Base-by-base conservation (phyloP, 176 grass and related monocot species). In the Oryza coarctata region DNA sequence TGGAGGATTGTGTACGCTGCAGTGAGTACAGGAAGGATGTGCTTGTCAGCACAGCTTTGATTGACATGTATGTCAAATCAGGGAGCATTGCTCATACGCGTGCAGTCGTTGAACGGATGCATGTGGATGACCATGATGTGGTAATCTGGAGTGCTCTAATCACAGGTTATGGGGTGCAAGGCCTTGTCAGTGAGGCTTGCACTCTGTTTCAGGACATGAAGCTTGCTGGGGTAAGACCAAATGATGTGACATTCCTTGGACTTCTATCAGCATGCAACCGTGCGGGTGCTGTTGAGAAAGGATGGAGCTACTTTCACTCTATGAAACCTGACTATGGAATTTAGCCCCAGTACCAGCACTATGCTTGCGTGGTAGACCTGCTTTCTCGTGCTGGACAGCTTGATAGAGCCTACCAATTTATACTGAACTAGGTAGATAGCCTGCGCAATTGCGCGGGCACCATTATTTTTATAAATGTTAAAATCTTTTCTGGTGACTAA, bases 71-170 rank as follows among this genome's bases (percentile, higher is more conserved):
- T 35, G 62, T 86, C 25, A 95, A 90, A 84, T 88, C 75, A 78
- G 88, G 93, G 62, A 92, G 68, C 85, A 92, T 95, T 10, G 67
- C 58, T 26, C 29, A 1, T 63, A 87, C 88, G 0, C 76, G 44
- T 34, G 66, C 58, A 43, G 76, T 95, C 49, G 92, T 95, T 75
- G 71, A 88, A 43, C 75, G 49, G 28, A 85, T 94, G 28, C 17
- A 7, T 1, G 6, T 63, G 7, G 31, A 36, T 11, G 67, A 84
- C 11, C 82, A 70, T 76, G 90, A 95, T 72, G 88, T 95, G 18
- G 93, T 95, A 2, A 85, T 90, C 15, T 95, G 90, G 90, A 92
- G 93, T 90, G 78, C 93, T 65, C 50, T 95, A 3, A 90, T 95
- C 45, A 60, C 31, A 17, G 88, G 90, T 41, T 95, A 92, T 2